phyloP scores from a whole-genome alignment of 805 yeast genomes.

The Teunomyces cretensis region DNA sequence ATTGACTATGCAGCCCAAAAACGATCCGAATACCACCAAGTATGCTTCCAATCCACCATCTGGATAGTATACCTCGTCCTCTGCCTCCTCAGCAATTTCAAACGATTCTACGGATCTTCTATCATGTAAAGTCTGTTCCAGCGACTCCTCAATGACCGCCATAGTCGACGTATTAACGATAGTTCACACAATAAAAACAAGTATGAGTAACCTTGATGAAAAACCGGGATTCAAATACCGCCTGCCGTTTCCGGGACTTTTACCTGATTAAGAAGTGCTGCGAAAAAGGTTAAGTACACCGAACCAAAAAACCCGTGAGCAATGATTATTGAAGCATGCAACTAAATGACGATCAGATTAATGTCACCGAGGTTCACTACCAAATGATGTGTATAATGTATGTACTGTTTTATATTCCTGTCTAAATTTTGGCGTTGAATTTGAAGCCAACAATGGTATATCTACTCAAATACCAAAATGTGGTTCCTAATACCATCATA shows the following conservation, averaged over 20 bases:
- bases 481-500: conserved; percentile 25
- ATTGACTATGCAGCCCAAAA: conserved; percentile 52
- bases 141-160: neutral
- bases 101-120: neutral
- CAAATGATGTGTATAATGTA: too few species aligned
- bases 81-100: neutral
- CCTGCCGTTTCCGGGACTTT: too few species aligned
- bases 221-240: too few species aligned
- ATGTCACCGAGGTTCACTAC: too few species aligned
- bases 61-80: conserved; percentile 31
- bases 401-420: too few species aligned
- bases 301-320: too few species aligned
- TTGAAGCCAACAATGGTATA: conserved; percentile 15
- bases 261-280: too few species aligned
- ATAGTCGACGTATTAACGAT: neutral
- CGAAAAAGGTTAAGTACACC: too few species aligned
- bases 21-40: conserved; percentile 56
- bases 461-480: conserved; percentile 25
- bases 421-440: conserved; percentile 14
- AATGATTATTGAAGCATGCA: too few species aligned
- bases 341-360: too few species aligned
- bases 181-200: neutral
- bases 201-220: too few species aligned
- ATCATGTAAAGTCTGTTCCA: neutral
- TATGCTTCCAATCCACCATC: conserved; percentile 64